phyloP scores from a whole-genome alignment of 345 rosid species.

The Eucalyptus pumila region DNA sequence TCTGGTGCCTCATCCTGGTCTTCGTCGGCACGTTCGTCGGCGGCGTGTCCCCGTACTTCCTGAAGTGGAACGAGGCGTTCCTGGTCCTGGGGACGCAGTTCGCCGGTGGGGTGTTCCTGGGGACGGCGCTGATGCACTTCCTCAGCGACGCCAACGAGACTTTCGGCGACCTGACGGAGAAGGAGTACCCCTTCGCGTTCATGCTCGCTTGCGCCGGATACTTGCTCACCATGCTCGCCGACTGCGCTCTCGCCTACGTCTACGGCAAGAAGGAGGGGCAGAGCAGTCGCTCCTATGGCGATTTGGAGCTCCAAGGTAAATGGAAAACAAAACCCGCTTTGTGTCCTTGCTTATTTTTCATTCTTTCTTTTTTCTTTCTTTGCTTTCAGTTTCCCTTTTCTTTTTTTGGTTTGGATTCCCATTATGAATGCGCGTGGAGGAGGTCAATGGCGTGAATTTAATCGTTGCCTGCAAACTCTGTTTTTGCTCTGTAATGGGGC shows the following conservation, averaged over 20 bases:
- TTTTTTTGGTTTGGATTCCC: neutral
- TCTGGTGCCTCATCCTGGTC: constrained; percentile 55
- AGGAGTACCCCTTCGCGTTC: constrained; percentile 71
- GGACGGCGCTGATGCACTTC: constrained; percentile 87
- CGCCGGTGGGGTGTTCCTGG: constrained; percentile 82
- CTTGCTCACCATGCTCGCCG: constrained; percentile 67
- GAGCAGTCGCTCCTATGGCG: constrained; percentile 11
- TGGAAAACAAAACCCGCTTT: neutral
- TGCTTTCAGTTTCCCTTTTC: neutral
- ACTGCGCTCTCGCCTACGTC: constrained; percentile 34
- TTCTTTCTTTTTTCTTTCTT: neutral
- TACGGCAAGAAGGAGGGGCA: constrained; percentile 15
- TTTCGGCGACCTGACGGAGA: constrained; percentile 34
- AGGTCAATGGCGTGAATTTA: neutral
- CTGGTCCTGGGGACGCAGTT: constrained; percentile 78
- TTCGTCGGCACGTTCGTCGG: constrained; percentile 49
- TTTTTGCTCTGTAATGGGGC: neutral
- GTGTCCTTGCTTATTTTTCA: neutral
- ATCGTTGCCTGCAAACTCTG: neutral
- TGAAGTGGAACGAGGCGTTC: constrained; percentile 77
- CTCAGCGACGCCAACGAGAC: constrained; percentile 68
- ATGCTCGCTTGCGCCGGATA: constrained; percentile 79
- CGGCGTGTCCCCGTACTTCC: constrained; percentile 73
- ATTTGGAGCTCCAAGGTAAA: constrained; percentile 50
- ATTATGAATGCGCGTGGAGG: neutral